Evolutionary conservation across 202 grass and related monocot species (phyloP).

Genomic region (Saccharum hybrid): DNA sequence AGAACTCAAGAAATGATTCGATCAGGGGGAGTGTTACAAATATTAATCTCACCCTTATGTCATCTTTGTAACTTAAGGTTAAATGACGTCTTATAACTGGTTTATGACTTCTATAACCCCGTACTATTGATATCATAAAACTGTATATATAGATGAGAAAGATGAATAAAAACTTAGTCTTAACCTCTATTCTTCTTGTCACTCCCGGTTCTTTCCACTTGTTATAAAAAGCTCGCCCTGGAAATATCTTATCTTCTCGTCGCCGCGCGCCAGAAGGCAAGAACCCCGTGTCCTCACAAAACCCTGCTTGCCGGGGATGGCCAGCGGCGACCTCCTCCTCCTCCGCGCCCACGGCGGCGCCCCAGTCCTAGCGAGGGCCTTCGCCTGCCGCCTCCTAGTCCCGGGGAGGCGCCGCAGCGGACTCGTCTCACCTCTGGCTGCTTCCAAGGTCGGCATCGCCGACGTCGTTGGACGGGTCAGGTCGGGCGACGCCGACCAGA

Average conservation of each 20-base stretch:
- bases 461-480: slow-evolving; percentile 27
- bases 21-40: too few species aligned
- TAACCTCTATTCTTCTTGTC: too few species aligned
- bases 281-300: slow-evolving; percentile 27
- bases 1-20: too few species aligned
- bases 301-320: slow-evolving; percentile 51
- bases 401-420: slow-evolving; percentile 20
- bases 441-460: slow-evolving; percentile 50
- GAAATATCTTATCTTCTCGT: slow-evolving; percentile 58
- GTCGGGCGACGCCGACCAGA: slow-evolving; percentile 42
- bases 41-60: too few species aligned
- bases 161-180: too few species aligned
- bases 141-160: too few species aligned
- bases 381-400: slow-evolving; percentile 36
- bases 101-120: too few species aligned
- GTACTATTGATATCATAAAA: too few species aligned
- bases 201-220: too few species aligned
- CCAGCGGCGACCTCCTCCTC: slow-evolving; percentile 56
- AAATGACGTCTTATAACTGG: too few species aligned
- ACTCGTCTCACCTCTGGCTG: slow-evolving; percentile 28
- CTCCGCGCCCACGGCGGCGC: slow-evolving; percentile 50
- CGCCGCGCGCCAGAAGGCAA: slow-evolving; percentile 44
- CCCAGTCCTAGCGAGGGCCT: slow-evolving; percentile 35
- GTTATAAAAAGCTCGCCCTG: background rate
- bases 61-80: too few species aligned